Conservation (phyloP, 2,329 filamentous ascomycete genomes). For the Trichoderma oligosporum region DNA sequence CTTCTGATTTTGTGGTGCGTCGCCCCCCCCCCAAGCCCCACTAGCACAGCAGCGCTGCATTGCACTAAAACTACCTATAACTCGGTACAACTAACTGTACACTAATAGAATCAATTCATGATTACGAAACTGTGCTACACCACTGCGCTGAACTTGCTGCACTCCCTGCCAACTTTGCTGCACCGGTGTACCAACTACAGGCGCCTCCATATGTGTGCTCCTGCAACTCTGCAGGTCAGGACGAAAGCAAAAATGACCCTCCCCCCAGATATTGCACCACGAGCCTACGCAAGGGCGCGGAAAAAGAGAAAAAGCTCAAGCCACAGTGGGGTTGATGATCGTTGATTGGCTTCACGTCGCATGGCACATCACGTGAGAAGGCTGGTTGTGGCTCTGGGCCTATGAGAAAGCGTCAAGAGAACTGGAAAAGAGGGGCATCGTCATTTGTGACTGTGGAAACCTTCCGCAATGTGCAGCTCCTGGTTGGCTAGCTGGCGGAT, state of each 20-base stretch:
- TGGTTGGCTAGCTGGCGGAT: conserved; percentile 4
- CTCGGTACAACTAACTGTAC: no score
- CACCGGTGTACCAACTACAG: neutral
- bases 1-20: no score
- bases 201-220: conserved; percentile 7
- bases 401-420: neutral
- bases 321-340: conserved; percentile 1
- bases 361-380: conserved; percentile 1
- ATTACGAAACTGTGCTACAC: neutral
- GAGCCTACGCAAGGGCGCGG: conserved; percentile 5
- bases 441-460: conserved; percentile 10
- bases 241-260: neutral
- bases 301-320: neutral
- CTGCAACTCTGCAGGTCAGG: neutral
- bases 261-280: conserved; percentile 2
- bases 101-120: no score
- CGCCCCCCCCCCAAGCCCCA: no score
- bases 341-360: neutral
- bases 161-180: neutral
- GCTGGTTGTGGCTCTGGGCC: neutral
- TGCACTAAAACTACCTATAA: no score
- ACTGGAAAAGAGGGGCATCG: neutral
- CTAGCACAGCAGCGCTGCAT: no score
- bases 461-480: neutral
- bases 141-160: neutral